These are phyloP conservation scores for Thalassiosira profunda DNA, from an alignment of 108 stramenopile genomes.

Conservation along the genomic window DNA sequence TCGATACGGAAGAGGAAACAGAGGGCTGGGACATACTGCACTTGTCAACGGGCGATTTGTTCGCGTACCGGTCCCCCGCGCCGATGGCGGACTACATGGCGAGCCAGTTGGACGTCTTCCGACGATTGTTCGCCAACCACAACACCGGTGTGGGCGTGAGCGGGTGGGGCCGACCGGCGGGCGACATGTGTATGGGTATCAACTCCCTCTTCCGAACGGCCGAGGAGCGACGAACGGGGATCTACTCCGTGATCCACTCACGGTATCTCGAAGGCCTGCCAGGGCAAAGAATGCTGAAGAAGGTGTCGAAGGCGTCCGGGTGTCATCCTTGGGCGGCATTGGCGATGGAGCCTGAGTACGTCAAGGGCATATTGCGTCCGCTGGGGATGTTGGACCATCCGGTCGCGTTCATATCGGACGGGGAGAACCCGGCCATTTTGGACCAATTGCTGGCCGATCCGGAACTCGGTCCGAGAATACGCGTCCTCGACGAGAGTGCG, in stretches of 20 bases:
- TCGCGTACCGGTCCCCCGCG: neutral
- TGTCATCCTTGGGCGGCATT: neutral
- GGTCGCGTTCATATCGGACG: constrained; percentile 1
- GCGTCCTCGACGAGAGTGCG: neutral
- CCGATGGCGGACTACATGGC: neutral
- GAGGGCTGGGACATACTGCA: neutral
- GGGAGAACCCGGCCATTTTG: constrained; percentile 8
- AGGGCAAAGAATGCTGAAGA: neutral
- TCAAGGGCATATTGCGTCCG: neutral
- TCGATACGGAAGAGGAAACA: neutral
- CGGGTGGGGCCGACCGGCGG: neutral
- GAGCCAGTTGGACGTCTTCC: neutral
- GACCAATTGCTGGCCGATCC: constrained; percentile 23
- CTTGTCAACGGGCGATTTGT: neutral
- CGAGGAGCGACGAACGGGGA: neutral
- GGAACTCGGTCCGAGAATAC: neutral
- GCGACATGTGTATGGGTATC: neutral
- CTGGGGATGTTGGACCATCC: constrained; percentile 15
- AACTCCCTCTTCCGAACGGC: neutral
- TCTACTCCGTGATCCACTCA: neutral
- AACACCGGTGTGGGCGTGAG: neutral
- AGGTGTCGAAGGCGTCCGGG: neutral
- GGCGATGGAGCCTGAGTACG: constrained; percentile 2
- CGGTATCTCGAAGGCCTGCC: neutral
- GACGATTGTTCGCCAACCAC: neutral